Conservation (phyloP, 1,284 basidiomycete species). For the Irpex sp. region DNA sequence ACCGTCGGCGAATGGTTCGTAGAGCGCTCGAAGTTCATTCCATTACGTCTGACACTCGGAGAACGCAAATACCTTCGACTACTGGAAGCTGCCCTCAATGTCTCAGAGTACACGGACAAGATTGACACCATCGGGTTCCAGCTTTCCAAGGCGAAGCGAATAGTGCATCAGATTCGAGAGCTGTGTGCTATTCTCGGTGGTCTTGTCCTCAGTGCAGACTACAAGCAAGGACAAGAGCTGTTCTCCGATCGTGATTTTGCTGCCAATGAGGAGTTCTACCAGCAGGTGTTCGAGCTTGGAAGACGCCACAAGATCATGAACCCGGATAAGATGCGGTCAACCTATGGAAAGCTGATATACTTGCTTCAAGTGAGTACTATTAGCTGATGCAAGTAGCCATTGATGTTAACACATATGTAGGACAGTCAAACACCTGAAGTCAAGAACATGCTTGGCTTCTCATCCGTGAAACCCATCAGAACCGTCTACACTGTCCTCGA, state of each 20-base stretch:
- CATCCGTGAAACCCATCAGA: constrained; percentile 69
- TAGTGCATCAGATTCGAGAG: constrained; percentile 78
- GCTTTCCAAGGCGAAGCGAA: constrained; percentile 74
- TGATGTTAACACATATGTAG: constrained; percentile 30
- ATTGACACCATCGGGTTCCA: constrained; percentile 75
- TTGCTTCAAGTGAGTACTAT: constrained; percentile 58
- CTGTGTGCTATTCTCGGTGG: constrained; percentile 82
- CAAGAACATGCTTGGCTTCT: constrained; percentile 70
- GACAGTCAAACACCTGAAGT: constrained; percentile 78
- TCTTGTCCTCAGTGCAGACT: constrained; percentile 73
- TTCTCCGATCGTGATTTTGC: constrained; percentile 76
- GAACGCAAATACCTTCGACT: constrained; percentile 80
- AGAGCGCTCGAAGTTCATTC: constrained; percentile 73
- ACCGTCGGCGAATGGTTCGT: constrained; percentile 79
- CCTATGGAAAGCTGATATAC: constrained; percentile 82
- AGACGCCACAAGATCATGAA: constrained; percentile 84
- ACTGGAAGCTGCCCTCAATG: constrained; percentile 73
- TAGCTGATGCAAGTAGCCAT: neutral
- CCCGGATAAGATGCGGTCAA: constrained; percentile 82
- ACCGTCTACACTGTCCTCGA: constrained; percentile 68
- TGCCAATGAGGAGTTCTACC: constrained; percentile 73
- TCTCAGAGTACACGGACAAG: constrained; percentile 84
- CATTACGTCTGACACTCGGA: constrained; percentile 62
- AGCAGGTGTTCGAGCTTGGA: constrained; percentile 74
- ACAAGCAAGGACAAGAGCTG: constrained; percentile 80